phyloP scores from a whole-genome alignment of 495 filamentous ascomycete species.

The Penicillium macrosclerotiorum region DNA sequence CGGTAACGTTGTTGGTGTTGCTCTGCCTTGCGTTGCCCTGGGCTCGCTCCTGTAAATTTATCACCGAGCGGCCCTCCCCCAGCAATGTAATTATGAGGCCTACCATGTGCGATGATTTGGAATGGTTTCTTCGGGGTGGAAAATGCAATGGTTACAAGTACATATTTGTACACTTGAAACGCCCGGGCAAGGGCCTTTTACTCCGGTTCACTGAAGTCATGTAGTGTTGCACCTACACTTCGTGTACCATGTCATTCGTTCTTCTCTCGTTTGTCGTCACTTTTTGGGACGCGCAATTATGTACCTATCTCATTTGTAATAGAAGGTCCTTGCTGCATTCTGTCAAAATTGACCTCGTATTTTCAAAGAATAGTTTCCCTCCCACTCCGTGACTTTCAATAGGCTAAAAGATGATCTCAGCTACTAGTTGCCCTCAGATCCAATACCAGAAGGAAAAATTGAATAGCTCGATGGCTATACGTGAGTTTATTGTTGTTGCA shows the following conservation, averaged over 20 bases:
- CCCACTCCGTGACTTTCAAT: neutral
- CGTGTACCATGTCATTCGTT: slow-evolving; percentile 17
- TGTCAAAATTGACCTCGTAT: neutral
- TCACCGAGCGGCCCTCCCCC: neutral
- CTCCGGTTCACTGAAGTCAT: slow-evolving; percentile 3
- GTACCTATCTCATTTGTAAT: slow-evolving; percentile 17
- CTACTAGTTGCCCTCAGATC: too few relatives aligned
- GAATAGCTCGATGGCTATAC: too few relatives aligned
- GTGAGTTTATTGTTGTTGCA: too few relatives aligned
- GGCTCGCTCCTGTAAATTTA: slow-evolving; percentile 37
- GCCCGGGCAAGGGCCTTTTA: slow-evolving; percentile 8
- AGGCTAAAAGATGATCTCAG: too few relatives aligned
- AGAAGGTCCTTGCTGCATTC: slow-evolving; percentile 6
- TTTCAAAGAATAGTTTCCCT: neutral
- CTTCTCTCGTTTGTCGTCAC: slow-evolving; percentile 15
- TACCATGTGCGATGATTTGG: slow-evolving; percentile 1
- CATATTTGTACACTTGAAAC: slow-evolving; percentile 16
- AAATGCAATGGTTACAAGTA: slow-evolving; percentile 5
- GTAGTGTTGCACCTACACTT: too few relatives aligned
- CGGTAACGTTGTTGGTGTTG: slow-evolving; percentile 42
- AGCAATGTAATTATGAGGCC: slow-evolving; percentile 1
- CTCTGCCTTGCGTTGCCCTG: slow-evolving; percentile 43
- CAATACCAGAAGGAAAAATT: too few relatives aligned
- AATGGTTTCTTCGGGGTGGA: neutral
- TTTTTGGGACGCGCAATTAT: slow-evolving; percentile 8